Conservation (phyloP, 441 rosid species). For the Euphorbia corollata region DNA sequence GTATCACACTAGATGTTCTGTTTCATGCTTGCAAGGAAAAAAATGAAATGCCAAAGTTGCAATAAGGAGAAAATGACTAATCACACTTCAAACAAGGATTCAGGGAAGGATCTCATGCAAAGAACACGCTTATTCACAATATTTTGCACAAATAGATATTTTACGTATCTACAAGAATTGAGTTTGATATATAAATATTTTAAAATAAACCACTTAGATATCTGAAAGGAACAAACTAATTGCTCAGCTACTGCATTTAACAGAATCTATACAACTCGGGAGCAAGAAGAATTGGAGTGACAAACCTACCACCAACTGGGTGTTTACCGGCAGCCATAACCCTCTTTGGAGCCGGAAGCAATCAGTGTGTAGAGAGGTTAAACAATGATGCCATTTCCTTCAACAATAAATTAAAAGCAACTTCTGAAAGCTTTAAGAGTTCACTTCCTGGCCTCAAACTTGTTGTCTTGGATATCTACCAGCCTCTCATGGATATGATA, state of each 20-base stretch:
- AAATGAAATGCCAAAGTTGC: slow-evolving; percentile 3
- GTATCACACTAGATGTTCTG: slow-evolving; percentile 24
- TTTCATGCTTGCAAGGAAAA: slow-evolving; percentile 3
- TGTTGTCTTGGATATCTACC: slow-evolving; percentile 68
- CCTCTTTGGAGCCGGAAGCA: slow-evolving; percentile 69
- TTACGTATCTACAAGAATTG: neutral
- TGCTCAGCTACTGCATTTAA: slow-evolving; percentile 13
- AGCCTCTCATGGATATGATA: slow-evolving; percentile 73
- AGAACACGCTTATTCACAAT: neutral
- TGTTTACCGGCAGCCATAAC: slow-evolving; percentile 91
- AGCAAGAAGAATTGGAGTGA: slow-evolving; percentile 81
- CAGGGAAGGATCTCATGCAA: neutral
- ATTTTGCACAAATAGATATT: neutral
- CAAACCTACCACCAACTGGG: slow-evolving; percentile 75
- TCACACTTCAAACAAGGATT: neutral
- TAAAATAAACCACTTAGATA: slow-evolving; percentile 9
- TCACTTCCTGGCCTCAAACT: slow-evolving; percentile 71
- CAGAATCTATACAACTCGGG: slow-evolving; percentile 68
- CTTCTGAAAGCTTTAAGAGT: slow-evolving; percentile 46
- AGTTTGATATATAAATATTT: slow-evolving; percentile 5
- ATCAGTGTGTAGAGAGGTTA: slow-evolving; percentile 58
- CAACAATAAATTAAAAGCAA: slow-evolving; percentile 64
- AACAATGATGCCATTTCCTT: slow-evolving; percentile 65
- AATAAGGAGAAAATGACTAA: neutral
- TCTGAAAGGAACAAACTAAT: slow-evolving; percentile 20